Base-by-base conservation (phyloP, 148 eudicot species). In the Gaultheria prostrata region DNA sequence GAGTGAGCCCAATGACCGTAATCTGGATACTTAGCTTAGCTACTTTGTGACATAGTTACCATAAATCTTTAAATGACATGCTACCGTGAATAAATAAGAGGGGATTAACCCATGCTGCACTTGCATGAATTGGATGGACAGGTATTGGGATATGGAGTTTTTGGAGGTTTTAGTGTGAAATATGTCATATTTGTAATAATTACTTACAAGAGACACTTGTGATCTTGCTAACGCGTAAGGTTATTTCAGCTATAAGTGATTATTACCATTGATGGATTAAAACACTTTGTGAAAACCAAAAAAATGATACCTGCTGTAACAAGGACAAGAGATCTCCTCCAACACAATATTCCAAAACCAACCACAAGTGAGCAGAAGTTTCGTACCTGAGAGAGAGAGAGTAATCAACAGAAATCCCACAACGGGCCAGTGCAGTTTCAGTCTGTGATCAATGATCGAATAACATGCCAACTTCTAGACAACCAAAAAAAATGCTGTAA, bases 331-430 rank as follows among this genome's bases (percentile, higher is more conserved):
- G 97, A 88, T 97, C 98, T 85, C 98, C 99, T 86, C 98, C 98
- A 81, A 97, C 97, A 79, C 99, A 97, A 88, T 97, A 97, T 81
- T 97, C 99, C 88, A 97, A 86, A 26, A 97, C 94, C 88, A 97
- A 78, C 99, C 99, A 97, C 83, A 97, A 86, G 86, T 95, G 99
- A 53, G 99, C 95, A 48, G 95, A 90, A 80, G 99, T 93, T 89
- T 97, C 99, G 70, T 97, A 97, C 97, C 98, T 97, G 28, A 63
- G 54, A 53, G 35, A 43, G 39, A 70, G 45, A 79, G 77, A 65
- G 53, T n/a, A n/a, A n/a, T n/a, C n/a, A n/a, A n/a, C n/a, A n/a
- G n/a, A n/a, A n/a, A n/a, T n/a, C 69, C 74, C 28, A 50, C 20
- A 33, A 67, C 39, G 18, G 56, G 18, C 15, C 49, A 63, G 17